Base-by-base conservation (phyloP, 2,329 filamentous ascomycete genomes). In the Fonsecaea monophora region DNA sequence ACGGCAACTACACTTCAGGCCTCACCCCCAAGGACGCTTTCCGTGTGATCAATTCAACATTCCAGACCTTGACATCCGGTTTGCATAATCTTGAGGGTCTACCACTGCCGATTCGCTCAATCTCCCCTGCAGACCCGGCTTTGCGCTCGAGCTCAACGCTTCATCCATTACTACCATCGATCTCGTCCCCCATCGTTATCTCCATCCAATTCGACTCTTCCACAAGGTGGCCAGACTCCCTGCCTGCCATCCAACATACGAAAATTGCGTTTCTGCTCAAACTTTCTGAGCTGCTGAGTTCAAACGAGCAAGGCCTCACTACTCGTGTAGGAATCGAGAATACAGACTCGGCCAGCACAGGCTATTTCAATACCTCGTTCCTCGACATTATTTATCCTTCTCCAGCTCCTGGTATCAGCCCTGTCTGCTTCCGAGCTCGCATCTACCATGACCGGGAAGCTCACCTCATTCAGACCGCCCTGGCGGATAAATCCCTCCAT, bases 151-250 rank as follows among this genome's bases (percentile, higher is more conserved):
- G 92, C 1, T 92, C 81, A 1, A 72, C 79, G 25, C 73, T 70
- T 53, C 65, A 75, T 37, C 74, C 78, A 25, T 68, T 74, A 15
- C 69, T 72, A 48, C 70, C 71, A 32, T 68, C 70, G 21, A 68
- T 65, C 37, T 67, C 73, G 7, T 70, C 74, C 10, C 90, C 92
- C 0, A 90, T 94, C 71, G 89, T 96, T 71, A 86, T 96, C 37
- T 86, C 93, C 50, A 84, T 99, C 56, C 94, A 94, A 75, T 98
- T 99, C 73, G 95, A 99, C 80, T 92, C 91, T 4, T 98, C 95
- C 6, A 90, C 89, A 54, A 90, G 92, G 72, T 99, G 95, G 95
- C 95, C 95, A 0, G 94, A 98, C 75, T 92, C 96, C 75, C 80
- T 98, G 8, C 87, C 87, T 3, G 94, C 94, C 4, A 97, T 98